Conservation (phyloP, 1,284 basidiomycete genomes). For the Leccinum griseonigrum region DNA sequence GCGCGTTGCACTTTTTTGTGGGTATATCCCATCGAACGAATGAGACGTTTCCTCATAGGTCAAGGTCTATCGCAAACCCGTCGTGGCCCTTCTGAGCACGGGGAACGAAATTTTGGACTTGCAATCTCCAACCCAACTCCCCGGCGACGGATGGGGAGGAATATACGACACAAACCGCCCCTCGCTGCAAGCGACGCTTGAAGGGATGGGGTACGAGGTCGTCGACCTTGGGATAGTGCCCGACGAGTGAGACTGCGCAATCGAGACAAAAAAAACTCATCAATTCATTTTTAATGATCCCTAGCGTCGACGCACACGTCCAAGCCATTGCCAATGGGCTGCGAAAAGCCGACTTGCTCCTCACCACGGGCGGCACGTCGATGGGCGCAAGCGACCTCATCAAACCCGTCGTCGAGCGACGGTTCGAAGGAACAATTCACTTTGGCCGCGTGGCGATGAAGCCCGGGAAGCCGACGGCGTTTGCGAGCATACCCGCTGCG, state of each 20-base stretch:
- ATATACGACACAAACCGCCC: conserved; percentile 87
- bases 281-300: not conserved
- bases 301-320: conserved; percentile 62
- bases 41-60: conserved; percentile 42
- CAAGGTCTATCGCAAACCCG: conserved; percentile 65
- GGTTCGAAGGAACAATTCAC: conserved; percentile 71
- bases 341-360: conserved; percentile 64
- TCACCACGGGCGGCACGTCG: conserved; percentile 87
- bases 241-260: conserved; percentile 50
- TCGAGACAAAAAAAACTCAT: not conserved
- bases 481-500: conserved; percentile 66
- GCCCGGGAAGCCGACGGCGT: conserved; percentile 83
- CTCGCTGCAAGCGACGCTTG: conserved; percentile 66
- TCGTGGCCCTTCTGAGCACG: conserved; percentile 79
- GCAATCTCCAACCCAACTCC: conserved; percentile 38
- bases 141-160: conserved; percentile 58
- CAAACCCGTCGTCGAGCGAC: conserved; percentile 83
- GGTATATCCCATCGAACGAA: not conserved
- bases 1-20: not conserved
- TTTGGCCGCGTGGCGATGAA: conserved; percentile 76
- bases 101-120: conserved; percentile 82
- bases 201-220: conserved; percentile 74
- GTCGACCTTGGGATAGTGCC: conserved; percentile 78
- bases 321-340: conserved; percentile 57
- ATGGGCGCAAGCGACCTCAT: conserved; percentile 88